Evolutionary conservation across 1,139 yeast genomes (phyloP), one percentile per base, ranked within the genome.

Genomic region (Sugiyamaella japonica): DNA sequence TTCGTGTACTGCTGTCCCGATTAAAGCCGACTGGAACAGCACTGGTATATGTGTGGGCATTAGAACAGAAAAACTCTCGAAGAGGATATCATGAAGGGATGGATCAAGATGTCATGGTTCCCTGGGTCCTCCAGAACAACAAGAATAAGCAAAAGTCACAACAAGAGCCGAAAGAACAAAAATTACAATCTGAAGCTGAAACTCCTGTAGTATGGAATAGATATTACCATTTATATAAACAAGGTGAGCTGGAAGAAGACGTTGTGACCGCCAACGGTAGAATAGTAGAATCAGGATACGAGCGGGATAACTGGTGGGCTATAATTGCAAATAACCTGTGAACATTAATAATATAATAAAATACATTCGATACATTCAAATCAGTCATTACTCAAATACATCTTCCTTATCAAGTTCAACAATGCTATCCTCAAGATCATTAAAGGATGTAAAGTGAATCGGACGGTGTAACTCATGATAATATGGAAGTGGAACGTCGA

Each of bases 301-400:
- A 93, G 67, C 81, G 80, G 64, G 99, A 95, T 67, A 93, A 93
- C 67, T 93, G 99, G 98, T 93, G 97, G 89, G 85, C 78, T 1
- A 73, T 84, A 1, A 73, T 78, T 29, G 34, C 34, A 29, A 29
- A 29, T 29, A 7, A 29, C 34, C 3, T 34, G 12, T n/a, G 6
- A 45, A 34, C 36, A 17, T n/a, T 29, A n/a, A 45, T 44, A 34
- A 34, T n/a, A 34, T 12, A 46, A 36, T 13, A 37, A n/a, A n/a
- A n/a, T n/a, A n/a, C n/a, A n/a, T n/a, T n/a, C n/a, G n/a, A n/a
- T n/a, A n/a, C n/a, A n/a, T n/a, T n/a, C n/a, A n/a, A n/a, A n/a
- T n/a, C n/a, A n/a, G n/a, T n/a, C 5, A 13, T 15, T 28, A 46
- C 7, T 15, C 80, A 68, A 88, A 86, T 10, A 83, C 82, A 70